Percentiles rank a stretch among this genome's conserved stretches.
Conservation (phyloP, 352 stramenopile genomes). For the Peronosclerospora sorghi region DNA sequence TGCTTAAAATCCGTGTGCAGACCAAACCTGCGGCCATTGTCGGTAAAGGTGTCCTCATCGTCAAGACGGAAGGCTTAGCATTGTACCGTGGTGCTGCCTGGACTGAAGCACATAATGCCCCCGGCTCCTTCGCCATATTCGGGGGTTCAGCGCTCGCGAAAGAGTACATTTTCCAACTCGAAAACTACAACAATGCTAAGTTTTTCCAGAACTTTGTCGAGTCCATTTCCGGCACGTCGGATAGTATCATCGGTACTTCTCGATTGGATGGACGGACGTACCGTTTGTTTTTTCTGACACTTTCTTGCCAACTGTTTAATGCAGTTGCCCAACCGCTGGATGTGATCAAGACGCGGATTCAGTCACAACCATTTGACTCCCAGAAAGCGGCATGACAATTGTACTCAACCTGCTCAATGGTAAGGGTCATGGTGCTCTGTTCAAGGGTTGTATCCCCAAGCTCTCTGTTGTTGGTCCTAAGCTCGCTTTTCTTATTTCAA, state of each 20-base stretch:
- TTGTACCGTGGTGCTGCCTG: conserved; percentile 87
- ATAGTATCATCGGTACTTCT: conserved; percentile 69
- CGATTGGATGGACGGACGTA: background rate
- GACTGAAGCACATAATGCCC: conserved; percentile 91
- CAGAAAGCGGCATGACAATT: conserved; percentile 84
- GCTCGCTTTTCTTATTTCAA: conserved; percentile 94
- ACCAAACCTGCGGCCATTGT: conserved; percentile 89
- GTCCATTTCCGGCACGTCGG: conserved; percentile 68
- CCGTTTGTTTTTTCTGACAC: background rate
- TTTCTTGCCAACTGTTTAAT: background rate
- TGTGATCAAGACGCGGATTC: conserved; percentile 94
- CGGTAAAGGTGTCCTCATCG: conserved; percentile 87
- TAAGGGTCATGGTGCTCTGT: conserved; percentile 85
- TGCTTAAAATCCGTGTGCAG: conserved; percentile 95
- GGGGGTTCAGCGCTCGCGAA: conserved; percentile 83
- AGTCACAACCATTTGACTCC: conserved; percentile 91
- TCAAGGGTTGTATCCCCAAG: conserved; percentile 94
- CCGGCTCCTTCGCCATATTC: conserved; percentile 92
- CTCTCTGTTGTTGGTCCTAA: conserved; percentile 92
- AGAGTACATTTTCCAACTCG: conserved; percentile 86
- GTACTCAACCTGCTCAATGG: conserved; percentile 89
- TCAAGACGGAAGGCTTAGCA: conserved; percentile 84
- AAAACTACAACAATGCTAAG: conserved; percentile 84
- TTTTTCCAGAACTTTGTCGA: conserved; percentile 89
- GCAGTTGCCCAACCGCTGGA: conserved; percentile 87